These are phyloP conservation scores for Dactylellina cionopaga DNA, from an alignment of 2,329 filamentous ascomycete genomes.

Conservation along the genomic window DNA sequence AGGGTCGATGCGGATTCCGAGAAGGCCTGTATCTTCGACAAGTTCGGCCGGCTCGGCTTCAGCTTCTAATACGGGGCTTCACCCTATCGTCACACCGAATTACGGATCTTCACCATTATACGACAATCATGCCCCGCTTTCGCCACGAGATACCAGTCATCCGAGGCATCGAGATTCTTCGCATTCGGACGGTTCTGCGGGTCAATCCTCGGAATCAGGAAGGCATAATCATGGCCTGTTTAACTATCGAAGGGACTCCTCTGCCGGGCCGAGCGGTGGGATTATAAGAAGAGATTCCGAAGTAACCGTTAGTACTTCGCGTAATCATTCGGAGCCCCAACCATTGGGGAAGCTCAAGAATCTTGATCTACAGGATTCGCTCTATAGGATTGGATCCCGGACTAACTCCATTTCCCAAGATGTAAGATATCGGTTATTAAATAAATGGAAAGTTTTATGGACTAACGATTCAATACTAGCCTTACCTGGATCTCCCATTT, in stretches of 20 bases:
- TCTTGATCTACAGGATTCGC: conserved; percentile 27
- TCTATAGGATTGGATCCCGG: conserved; percentile 16
- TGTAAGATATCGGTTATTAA: conserved; percentile 1
- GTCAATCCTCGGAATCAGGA: conserved; percentile 39
- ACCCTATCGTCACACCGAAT: conserved; percentile 19
- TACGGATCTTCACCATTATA: conserved; percentile 13
- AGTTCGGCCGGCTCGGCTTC: conserved; percentile 25
- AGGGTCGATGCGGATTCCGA: conserved; percentile 37
- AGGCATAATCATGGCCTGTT: conserved; percentile 2
- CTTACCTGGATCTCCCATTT: conserved; percentile 37
- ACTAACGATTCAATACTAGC: conserved; percentile 16
- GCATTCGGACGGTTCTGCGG: conserved; percentile 35
- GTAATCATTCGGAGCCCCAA: conserved; percentile 22
- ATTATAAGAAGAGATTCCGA: conserved; percentile 33
- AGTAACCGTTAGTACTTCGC: conserved; percentile 6
- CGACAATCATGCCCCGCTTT: conserved; percentile 17
- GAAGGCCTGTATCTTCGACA: conserved; percentile 44
- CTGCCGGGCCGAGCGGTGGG: conserved; percentile 7
- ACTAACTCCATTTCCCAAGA: conserved; percentile 33
- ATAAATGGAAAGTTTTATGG: background rate
- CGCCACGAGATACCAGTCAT: conserved; percentile 29
- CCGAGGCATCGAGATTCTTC: conserved; percentile 31
- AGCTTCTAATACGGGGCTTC: conserved; percentile 30
- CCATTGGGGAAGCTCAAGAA: background rate
- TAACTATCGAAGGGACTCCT: conserved; percentile 34